These are phyloP conservation scores for Fusarium xyrophilum DNA, from an alignment of 2,329 filamentous ascomycete species.

Conservation along the genomic window DNA sequence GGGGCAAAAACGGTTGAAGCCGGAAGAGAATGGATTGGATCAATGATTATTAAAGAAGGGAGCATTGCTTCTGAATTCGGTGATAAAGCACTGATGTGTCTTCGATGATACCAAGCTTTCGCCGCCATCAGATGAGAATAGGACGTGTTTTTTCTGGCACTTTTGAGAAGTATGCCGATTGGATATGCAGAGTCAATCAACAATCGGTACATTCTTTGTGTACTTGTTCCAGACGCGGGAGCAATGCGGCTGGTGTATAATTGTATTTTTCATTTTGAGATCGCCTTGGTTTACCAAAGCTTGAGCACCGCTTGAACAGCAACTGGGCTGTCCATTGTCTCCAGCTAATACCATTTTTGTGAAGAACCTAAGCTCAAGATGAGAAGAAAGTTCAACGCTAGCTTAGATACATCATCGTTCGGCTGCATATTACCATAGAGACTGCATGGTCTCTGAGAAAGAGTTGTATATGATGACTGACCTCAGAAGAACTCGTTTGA, in stretches of 20 bases:
- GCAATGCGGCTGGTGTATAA: neutral
- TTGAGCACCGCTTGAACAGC: slow-evolving; percentile 9
- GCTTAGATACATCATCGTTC: neutral
- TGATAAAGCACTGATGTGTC: slow-evolving; percentile 79
- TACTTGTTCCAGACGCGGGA: neutral
- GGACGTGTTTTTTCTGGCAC: neutral
- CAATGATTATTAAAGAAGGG: slow-evolving; percentile 77
- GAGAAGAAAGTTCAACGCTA: neutral
- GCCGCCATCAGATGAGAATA: neutral
- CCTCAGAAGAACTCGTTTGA: neutral
- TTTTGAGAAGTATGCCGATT: neutral
- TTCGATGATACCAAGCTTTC: slow-evolving; percentile 54
- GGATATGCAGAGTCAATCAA: neutral
- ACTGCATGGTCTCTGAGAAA: neutral
- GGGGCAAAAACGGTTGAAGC: slow-evolving; percentile 82
- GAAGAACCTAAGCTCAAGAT: neutral
- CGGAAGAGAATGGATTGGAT: slow-evolving; percentile 78
- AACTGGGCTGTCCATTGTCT: neutral
- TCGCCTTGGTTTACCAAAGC: slow-evolving; percentile 3
- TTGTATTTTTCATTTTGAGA: neutral
- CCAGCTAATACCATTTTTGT: neutral
- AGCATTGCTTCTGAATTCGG: slow-evolving; percentile 77
- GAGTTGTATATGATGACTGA: neutral
- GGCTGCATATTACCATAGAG: neutral
- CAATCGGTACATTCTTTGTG: neutral